phyloP scores from a whole-genome alignment of 805 yeast species.

The Nakazawaea sp. region DNA sequence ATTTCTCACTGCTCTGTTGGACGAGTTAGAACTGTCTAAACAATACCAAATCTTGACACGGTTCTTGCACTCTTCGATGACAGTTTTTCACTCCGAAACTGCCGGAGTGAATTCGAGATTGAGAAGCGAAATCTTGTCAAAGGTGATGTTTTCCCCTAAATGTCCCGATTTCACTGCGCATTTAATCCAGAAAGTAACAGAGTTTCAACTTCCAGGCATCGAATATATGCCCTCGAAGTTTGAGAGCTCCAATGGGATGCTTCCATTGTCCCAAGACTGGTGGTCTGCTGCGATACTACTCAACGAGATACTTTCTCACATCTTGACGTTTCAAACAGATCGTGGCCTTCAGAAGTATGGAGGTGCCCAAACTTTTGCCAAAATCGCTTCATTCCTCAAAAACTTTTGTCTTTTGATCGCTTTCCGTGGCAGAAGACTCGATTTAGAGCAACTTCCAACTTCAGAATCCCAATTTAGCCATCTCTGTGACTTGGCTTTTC shows the following conservation, averaged over 20 bases:
- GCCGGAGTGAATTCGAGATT: neutral
- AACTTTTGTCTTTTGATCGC: constrained; percentile 36
- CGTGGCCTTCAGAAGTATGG: constrained; percentile 41
- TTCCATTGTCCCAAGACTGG: constrained; percentile 15
- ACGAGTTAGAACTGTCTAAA: neutral
- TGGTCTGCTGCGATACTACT: constrained; percentile 39
- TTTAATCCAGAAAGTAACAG: neutral
- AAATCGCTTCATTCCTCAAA: constrained; percentile 42
- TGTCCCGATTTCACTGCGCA: neutral
- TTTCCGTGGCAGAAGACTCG: neutral
- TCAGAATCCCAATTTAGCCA: no score
- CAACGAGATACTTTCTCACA: constrained; percentile 58
- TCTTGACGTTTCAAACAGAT: constrained; percentile 64
- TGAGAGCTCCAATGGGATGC: neutral
- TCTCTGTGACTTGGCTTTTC: constrained; percentile 30
- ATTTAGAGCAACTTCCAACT: no score
- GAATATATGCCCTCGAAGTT: no score
- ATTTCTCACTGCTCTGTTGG: constrained; percentile 11
- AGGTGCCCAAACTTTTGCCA: constrained; percentile 30
- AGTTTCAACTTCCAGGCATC: no score
- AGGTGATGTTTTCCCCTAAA: neutral
- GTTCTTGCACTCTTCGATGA: neutral
- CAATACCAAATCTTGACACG: neutral
- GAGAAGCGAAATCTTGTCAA: neutral
- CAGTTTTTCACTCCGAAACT: neutral